Base-by-base conservation (phyloP, 2,329 filamentous ascomycete species). In the Dactylellina cionopaga region DNA sequence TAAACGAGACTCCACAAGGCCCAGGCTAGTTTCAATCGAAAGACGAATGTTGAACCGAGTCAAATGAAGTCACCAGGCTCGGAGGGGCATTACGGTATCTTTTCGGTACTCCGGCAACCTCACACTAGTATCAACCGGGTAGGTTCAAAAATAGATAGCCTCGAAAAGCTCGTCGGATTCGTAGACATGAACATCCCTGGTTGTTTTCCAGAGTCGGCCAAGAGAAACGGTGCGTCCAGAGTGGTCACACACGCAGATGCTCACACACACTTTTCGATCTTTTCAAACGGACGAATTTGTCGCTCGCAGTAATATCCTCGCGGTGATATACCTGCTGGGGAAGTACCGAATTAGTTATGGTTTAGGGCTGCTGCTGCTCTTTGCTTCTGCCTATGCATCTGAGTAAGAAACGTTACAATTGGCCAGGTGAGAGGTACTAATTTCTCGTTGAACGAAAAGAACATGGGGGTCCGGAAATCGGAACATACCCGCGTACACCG, bases 91-190 rank as follows among this genome's bases (percentile, higher is more conserved):
- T 24, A 22, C 43, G 29, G 35, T 22, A 25, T 25, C 25, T 24
- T 59, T 43, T 71, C 66, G 66, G 66, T 64, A 64, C 49, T 43
- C 54, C 66, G 66, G 66, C 66, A 71, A 47, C 37, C 49, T 33
- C 37, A 58, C 66, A 54, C 66, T 71, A 71, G 66, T 7, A 64
- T 51, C 29, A 52, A 37, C 41, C 39, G 66, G 66, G 66, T 71
- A 71, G 52, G 66, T 71, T 71, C 58, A 71, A 71, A 71, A 71
- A 71, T 71, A 71, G 66, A 33, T 33, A n/a, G 41, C 39, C 44
- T 25, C 29, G 19, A 29, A 2, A n/a, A n/a, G n/a, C n/a, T n/a
- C n/a, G n/a, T n/a, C n/a, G n/a, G n/a, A n/a, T n/a, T n/a, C n/a
- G n/a, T n/a, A n/a, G n/a, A n/a, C n/a, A n/a, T n/a, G n/a, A n/a